phyloP scores from a whole-genome alignment of 768 basidiomycete genomes.

The Lactarius trivialis region DNA sequence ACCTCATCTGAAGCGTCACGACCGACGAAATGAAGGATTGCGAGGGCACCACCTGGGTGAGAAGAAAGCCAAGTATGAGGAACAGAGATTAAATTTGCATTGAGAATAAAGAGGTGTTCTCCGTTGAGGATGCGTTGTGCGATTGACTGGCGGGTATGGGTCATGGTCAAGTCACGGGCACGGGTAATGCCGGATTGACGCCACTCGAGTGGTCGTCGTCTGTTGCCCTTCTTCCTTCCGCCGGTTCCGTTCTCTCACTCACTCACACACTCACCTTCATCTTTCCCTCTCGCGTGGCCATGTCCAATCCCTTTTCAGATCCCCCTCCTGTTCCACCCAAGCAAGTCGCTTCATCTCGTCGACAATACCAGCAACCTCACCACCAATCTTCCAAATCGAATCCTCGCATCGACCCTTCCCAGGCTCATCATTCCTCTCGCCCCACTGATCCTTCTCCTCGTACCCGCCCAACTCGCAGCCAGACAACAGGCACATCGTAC shows the following conservation, averaged over 20 bases:
- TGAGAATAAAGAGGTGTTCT: constrained; percentile 69
- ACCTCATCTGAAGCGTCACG: constrained; percentile 94
- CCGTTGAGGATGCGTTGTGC: constrained; percentile 69
- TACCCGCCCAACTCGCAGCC: constrained; percentile 48
- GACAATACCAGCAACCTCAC: constrained; percentile 22
- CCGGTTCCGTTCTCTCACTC: neutral
- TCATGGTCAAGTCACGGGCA: neutral
- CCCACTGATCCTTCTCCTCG: constrained; percentile 39
- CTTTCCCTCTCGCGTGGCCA: constrained; percentile 6
- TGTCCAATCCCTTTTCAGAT: constrained; percentile 15
- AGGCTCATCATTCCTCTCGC: constrained; percentile 59
- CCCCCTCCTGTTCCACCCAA: constrained; percentile 35
- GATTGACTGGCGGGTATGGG: constrained; percentile 43
- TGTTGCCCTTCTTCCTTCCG: neutral
- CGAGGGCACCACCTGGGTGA: constrained; percentile 86
- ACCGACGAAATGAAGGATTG: constrained; percentile 92
- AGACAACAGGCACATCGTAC: constrained; percentile 43
- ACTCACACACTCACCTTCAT: neutral
- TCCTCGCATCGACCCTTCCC: constrained; percentile 49
- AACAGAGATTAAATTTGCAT: constrained; percentile 55
- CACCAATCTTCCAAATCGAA: constrained; percentile 13
- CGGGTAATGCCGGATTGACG: neutral
- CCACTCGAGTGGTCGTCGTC: neutral
- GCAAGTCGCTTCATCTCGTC: constrained; percentile 23
- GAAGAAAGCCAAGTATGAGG: constrained; percentile 70